Evolutionary conservation across 2,329 filamentous ascomycete genomes (phyloP).

Genomic region (Pseudocercospora fijiensis): DNA sequence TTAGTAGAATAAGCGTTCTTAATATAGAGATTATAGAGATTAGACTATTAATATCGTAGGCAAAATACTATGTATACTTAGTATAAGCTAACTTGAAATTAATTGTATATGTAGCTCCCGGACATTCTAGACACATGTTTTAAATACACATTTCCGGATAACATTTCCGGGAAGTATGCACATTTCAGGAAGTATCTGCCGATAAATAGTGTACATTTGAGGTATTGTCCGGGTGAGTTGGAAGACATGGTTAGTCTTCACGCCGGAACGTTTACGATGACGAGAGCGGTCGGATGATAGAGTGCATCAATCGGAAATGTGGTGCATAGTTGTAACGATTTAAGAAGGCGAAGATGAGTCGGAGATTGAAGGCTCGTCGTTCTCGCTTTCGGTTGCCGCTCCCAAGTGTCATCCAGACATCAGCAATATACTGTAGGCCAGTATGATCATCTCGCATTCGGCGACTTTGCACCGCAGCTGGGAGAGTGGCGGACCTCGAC

Average conservation of each 20-base stretch:
- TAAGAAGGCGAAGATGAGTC: background rate
- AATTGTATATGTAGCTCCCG: too few species aligned
- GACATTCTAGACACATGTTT: too few species aligned
- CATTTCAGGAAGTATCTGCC: too few species aligned
- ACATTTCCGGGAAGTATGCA: too few species aligned
- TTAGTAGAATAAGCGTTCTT: too few species aligned
- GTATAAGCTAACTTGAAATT: too few species aligned
- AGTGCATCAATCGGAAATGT: background rate
- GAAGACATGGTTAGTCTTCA: background rate
- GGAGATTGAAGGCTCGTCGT: background rate
- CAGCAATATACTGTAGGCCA: background rate
- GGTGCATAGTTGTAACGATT: background rate
- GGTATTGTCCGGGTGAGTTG: background rate
- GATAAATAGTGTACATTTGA: too few species aligned
- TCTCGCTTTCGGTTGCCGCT: background rate
- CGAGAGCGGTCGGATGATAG: background rate
- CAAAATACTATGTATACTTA: too few species aligned
- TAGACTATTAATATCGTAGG: too few species aligned
- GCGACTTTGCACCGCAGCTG: background rate
- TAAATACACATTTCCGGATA: too few species aligned
- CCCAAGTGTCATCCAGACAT: background rate
- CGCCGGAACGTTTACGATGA: background rate
- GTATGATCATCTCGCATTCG: background rate
- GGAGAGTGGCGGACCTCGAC: too few species aligned
- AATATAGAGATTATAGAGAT: too few species aligned